Evolutionary conservation across 2,329 filamentous ascomycete species (phyloP).

Genomic region (Neophaeococcomyces mojaviensis): DNA sequence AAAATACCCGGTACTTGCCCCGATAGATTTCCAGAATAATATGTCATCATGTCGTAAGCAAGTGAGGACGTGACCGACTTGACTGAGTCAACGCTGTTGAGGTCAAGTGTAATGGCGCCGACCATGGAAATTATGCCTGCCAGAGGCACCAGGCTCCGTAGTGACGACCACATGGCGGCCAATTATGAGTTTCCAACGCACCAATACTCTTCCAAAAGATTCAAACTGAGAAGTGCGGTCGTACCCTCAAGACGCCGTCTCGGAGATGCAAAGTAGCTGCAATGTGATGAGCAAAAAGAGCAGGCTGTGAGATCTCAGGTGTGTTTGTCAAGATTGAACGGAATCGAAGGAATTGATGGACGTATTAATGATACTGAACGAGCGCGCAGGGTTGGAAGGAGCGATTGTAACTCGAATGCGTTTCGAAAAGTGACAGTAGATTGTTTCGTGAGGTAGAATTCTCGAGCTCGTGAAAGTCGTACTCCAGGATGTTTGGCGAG

Average conservation of each 20-base stretch:
- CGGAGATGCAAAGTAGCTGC: too few species aligned
- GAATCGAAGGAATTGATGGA: background rate
- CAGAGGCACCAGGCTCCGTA: slow-evolving; percentile 13
- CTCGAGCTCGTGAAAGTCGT: too few species aligned
- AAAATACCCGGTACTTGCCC: slow-evolving; percentile 28
- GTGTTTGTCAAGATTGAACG: too few species aligned
- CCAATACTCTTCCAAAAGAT: background rate
- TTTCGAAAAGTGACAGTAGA: too few species aligned
- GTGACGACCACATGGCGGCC: slow-evolving; percentile 1
- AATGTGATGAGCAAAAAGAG: too few species aligned
- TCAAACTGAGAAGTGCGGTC: background rate
- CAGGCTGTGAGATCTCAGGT: too few species aligned
- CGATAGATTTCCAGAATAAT: slow-evolving; percentile 28
- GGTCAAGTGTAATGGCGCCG: slow-evolving; percentile 13
- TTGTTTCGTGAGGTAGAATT: too few species aligned
- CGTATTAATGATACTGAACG: background rate
- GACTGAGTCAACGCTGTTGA: slow-evolving; percentile 26
- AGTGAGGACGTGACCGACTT: slow-evolving; percentile 27
- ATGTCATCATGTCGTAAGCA: slow-evolving; percentile 29
- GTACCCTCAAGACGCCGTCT: too few species aligned
- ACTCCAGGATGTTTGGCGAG: too few species aligned
- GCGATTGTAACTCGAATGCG: background rate
- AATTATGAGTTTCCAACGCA: background rate
- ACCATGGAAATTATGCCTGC: slow-evolving; percentile 16
- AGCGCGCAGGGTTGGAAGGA: background rate